Evolutionary conservation across 768 basidiomycete genomes (phyloP).

Genomic region (Trametopsis cervina): DNA sequence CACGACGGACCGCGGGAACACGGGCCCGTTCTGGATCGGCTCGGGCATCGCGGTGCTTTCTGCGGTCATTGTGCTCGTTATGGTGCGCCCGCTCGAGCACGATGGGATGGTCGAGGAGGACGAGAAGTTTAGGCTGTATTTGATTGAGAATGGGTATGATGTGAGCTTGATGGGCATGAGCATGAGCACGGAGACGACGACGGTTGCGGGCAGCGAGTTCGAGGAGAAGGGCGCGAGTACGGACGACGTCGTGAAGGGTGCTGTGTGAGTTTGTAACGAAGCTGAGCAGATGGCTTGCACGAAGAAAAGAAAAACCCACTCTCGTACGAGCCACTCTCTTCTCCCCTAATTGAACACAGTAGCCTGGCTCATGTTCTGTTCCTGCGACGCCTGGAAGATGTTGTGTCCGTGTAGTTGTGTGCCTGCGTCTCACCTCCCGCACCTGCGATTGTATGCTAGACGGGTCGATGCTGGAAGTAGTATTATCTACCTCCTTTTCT

Average conservation of each 20-base stretch:
- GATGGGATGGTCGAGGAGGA: slow-evolving; percentile 83
- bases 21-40: slow-evolving; percentile 86
- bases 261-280: too few species aligned
- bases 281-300: too few species aligned
- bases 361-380: too few species aligned
- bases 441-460: too few species aligned
- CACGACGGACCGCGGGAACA: slow-evolving; percentile 45
- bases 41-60: slow-evolving; percentile 77
- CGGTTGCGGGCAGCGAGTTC: not conserved
- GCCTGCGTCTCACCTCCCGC: too few species aligned
- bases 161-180: slow-evolving; percentile 66
- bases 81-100: slow-evolving; percentile 64
- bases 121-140: slow-evolving; percentile 74
- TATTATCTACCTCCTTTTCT: too few species aligned
- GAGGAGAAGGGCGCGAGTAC: slow-evolving; percentile 3
- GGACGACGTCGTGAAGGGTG: slow-evolving; percentile 6
- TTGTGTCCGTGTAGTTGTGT: too few species aligned
- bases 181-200: slow-evolving; percentile 5
- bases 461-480: too few species aligned
- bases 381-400: too few species aligned
- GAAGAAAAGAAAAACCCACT: too few species aligned
- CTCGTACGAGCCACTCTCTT: too few species aligned
- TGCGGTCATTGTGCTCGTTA: slow-evolving; percentile 63
- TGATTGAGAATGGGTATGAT: slow-evolving; percentile 75
- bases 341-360: too few species aligned